phyloP scores from a whole-genome alignment of 306 rosid genomes.

The Calophaca sinica region DNA sequence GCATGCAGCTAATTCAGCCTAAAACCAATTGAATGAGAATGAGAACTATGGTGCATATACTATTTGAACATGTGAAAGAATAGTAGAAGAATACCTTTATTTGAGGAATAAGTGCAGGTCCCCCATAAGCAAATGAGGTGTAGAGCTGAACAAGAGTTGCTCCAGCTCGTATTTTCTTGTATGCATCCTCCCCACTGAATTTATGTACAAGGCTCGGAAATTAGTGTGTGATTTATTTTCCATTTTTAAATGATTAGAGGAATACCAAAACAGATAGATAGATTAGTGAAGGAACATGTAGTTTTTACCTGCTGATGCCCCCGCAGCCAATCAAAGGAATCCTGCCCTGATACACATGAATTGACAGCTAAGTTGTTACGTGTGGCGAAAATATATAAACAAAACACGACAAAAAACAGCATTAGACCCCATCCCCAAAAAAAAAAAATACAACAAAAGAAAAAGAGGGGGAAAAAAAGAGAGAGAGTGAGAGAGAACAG shows the following conservation, averaged over 20 bases:
- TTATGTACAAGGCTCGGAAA: slow-evolving; percentile 24
- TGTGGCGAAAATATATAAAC: neutral
- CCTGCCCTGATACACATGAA: slow-evolving; percentile 71
- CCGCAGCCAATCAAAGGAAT: slow-evolving; percentile 93
- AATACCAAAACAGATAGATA: slow-evolving; percentile 30
- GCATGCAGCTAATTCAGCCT: slow-evolving; percentile 87
- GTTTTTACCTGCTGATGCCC: slow-evolving; percentile 81
- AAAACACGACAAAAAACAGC: too few species aligned
- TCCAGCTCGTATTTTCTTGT: slow-evolving; percentile 86
- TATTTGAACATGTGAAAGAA: slow-evolving; percentile 33
- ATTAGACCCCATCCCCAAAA: too few species aligned
- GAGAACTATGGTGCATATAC: slow-evolving; percentile 37
- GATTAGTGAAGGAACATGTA: slow-evolving; percentile 6
- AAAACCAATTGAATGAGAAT: slow-evolving; percentile 41
- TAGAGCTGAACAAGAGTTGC: slow-evolving; percentile 95
- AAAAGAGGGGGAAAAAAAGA: too few species aligned
- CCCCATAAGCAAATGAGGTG: slow-evolving; percentile 91
- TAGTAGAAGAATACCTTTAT: slow-evolving; percentile 69
- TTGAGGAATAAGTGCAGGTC: slow-evolving; percentile 96
- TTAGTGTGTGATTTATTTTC: slow-evolving; percentile 14
- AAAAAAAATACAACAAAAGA: too few species aligned
- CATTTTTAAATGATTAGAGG: neutral
- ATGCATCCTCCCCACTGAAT: slow-evolving; percentile 94
- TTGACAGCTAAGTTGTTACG: slow-evolving; percentile 37
- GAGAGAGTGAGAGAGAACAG: too few species aligned